Percentiles rank a stretch among this genome's conserved stretches.
phyloP scores from a whole-genome alignment of 2,329 filamentous ascomycete genomes.

The Aureobasidium sp. region DNA sequence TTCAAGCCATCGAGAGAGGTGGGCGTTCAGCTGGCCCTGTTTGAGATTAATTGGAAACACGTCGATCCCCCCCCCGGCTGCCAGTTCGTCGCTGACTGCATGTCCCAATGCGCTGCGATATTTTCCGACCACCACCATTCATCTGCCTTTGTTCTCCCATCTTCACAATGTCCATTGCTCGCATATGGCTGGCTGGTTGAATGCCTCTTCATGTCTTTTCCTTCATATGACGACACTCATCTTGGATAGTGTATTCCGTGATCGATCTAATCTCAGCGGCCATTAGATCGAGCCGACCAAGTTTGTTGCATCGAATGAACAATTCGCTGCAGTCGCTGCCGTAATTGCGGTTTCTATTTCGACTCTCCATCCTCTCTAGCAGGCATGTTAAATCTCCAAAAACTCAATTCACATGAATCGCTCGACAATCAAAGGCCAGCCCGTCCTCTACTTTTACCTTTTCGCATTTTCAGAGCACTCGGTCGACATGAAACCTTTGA shows the following conservation, averaged over 20 bases:
- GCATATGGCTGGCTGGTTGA: background rate
- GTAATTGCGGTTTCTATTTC: background rate
- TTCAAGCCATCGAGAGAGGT: background rate
- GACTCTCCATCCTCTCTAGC: background rate
- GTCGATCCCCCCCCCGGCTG: conserved; percentile 10
- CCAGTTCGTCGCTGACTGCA: background rate
- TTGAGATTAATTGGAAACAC: conserved; percentile 10
- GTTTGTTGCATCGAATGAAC: background rate
- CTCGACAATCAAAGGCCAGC: background rate
- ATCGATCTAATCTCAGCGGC: background rate
- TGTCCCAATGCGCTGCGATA: background rate
- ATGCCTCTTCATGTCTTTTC: background rate
- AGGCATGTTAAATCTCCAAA: background rate
- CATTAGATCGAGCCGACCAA: background rate
- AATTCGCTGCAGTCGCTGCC: background rate
- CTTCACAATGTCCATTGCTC: background rate
- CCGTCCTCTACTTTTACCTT: background rate
- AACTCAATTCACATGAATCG: background rate
- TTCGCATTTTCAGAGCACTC: background rate
- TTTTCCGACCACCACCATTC: background rate
- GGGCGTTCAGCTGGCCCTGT: conserved; percentile 4
- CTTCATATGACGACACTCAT: background rate
- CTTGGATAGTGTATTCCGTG: background rate
- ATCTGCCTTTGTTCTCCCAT: background rate
- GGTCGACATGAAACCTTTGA: background rate